Conservation (phyloP, 495 filamentous ascomycete species). For the Stereocaulon alpinum region DNA sequence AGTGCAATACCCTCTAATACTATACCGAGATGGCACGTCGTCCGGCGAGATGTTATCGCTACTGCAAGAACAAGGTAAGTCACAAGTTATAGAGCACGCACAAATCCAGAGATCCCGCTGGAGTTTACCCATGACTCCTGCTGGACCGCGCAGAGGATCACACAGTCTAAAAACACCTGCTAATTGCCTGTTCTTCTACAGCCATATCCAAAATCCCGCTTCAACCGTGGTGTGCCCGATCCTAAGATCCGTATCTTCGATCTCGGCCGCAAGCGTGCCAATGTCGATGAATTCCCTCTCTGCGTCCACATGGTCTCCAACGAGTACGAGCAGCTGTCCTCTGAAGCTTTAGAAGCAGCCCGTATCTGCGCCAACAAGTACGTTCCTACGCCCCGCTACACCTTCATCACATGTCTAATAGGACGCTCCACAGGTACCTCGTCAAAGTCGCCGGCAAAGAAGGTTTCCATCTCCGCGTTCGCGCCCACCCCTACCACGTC, state of each 20-base stretch:
- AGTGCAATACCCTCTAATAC: conserved; percentile 44
- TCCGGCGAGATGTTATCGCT: conserved; percentile 98
- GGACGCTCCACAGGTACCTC: conserved; percentile 52
- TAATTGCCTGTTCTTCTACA: conserved; percentile 28
- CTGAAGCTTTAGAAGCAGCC: conserved; percentile 96
- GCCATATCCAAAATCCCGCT: conserved; percentile 98
- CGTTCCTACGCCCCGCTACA: conserved; percentile 17
- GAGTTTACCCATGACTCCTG: not conserved
- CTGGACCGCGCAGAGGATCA: not conserved
- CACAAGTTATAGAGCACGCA: not conserved
- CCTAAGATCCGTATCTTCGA: conserved; percentile 99
- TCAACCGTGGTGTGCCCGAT: conserved; percentile 99
- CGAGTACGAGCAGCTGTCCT: conserved; percentile 98
- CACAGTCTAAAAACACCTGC: not conserved
- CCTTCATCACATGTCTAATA: conserved; percentile 10
- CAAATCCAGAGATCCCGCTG: not conserved
- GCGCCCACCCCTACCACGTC: conserved; percentile 98
- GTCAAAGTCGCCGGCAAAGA: conserved; percentile 97
- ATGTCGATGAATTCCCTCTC: conserved; percentile 95
- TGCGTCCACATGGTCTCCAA: conserved; percentile 99
- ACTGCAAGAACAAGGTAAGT: conserved; percentile 99
- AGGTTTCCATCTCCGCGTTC: conserved; percentile 96
- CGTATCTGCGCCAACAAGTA: conserved; percentile 99
- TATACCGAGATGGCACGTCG: conserved; percentile 90
- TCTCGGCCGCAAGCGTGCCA: conserved; percentile 95